Conservation (phyloP, 75 land plant species). For the Pinus taeda region DNA sequence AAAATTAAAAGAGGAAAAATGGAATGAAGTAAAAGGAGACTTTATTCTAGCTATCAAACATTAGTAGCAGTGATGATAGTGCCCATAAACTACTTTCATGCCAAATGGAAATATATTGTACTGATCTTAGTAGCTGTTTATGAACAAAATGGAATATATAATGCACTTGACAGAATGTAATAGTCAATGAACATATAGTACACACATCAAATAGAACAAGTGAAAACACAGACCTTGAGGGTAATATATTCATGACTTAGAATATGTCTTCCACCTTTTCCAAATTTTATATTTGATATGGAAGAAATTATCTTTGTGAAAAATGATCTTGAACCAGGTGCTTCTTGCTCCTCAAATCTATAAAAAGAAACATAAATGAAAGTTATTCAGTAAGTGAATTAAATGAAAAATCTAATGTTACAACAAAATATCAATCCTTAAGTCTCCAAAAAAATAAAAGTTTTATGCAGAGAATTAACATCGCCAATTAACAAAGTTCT, state of each 20-base stretch:
- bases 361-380: too few species aligned
- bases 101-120: not conserved
- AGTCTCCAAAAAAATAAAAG: slow-evolving; percentile 71
- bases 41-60: too few species aligned
- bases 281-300: slow-evolving; percentile 33
- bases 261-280: slow-evolving; percentile 74
- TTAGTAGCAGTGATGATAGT: too few species aligned
- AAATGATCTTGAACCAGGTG: too few species aligned
- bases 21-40: too few species aligned
- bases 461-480: slow-evolving; percentile 52
- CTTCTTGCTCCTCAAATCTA: too few species aligned
- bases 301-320: too few species aligned
- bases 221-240: slow-evolving; percentile 46
- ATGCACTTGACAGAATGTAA: not conserved
- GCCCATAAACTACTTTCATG: not conserved
- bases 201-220: not conserved
- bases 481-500: slow-evolving; percentile 35
- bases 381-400: slow-evolving; percentile 1
- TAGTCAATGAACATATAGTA: not conserved
- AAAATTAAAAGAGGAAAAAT: too few species aligned
- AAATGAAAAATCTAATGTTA: too few species aligned
- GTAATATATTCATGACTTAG: slow-evolving; percentile 88
- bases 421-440: slow-evolving; percentile 61
- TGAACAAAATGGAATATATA: not conserved
- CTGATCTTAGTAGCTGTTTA: not conserved